Evolutionary conservation across 2,329 filamentous ascomycete genomes (phyloP), one percentile per base, ranked within the genome.

Genomic region (Paraphoma chrysanthemicola): DNA sequence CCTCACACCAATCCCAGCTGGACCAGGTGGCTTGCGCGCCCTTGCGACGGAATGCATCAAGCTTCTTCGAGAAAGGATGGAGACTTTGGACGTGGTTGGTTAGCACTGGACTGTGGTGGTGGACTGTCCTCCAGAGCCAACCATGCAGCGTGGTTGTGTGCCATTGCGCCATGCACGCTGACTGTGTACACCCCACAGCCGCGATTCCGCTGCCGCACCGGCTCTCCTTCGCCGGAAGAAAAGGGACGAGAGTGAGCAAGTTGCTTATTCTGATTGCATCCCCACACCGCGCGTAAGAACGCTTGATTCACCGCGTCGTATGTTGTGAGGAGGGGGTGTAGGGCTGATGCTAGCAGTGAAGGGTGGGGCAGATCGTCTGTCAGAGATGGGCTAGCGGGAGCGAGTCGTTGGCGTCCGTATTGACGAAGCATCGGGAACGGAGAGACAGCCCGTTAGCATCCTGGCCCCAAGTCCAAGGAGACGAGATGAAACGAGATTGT

Each of bases 41-140:
- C 58, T 54, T 54, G 56, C 53, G 29, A 49, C 48, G 31, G 44
- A 54, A 48, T 42, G 14, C 56, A 48, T 57, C 65, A 57, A 64
- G 54, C 57, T 59, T 63, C 64, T 70, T 70, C 65, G 60, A 61
- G 68, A 66, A 67, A 53, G 6, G 55, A 45, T 47, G 53, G 58
- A 64, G 63, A 60, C 62, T 23, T 66, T 69, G 57, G 17, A 66
- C 62, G 60, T 66, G 54, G 46, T 14, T 44, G 16, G 17, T 23
- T 23, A 23, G 23, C 23, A 23, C 5, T 23, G 23, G 11, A 6
- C 12, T 36, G 33, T 14, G 14, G 33, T 14, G 14, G 33, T 36
- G 33, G 33, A 14, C 7, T 36, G 6, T 36, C 33, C 33, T 36
- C 33, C 33, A 36, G 33, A 36, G 17, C 42, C 43, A 23, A 55